Conservation (phyloP, 2,329 filamentous ascomycete species). For the Thielaviopsis populi region DNA sequence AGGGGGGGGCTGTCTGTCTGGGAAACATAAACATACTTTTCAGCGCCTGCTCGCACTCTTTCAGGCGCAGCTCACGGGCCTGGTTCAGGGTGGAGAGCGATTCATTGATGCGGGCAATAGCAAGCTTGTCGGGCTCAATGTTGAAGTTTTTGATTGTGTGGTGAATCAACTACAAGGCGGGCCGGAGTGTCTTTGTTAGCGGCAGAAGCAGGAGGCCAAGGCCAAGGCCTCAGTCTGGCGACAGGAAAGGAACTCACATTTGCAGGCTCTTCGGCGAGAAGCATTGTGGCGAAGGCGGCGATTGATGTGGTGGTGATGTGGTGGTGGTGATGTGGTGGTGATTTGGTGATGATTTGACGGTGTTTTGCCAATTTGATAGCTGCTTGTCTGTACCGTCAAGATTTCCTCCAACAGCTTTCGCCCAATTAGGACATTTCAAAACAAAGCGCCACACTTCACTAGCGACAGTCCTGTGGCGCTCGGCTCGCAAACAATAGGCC, state of each 20-base stretch:
- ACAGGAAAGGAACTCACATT: conserved; percentile 51
- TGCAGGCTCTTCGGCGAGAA: conserved; percentile 86
- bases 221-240: too few species aligned
- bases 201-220: background rate
- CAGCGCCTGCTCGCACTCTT: conserved; percentile 51
- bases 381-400: too few species aligned
- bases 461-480: conserved; percentile 8
- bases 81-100: conserved; percentile 71
- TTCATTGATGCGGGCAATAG: conserved; percentile 69
- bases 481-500: background rate
- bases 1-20: too few species aligned
- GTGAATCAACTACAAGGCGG: conserved; percentile 55
- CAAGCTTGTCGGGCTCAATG: conserved; percentile 72
- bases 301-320: background rate
- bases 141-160: conserved; percentile 94
- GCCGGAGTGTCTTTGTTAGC: background rate
- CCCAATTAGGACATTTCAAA: conserved; percentile 6
- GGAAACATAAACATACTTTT: conserved; percentile 42
- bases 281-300: conserved; percentile 43
- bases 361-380: too few species aligned
- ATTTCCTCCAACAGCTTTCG: background rate
- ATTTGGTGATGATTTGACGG: too few species aligned
- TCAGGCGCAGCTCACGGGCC: conserved; percentile 63
- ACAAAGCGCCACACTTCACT: background rate
- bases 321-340: background rate